Conservation (phyloP, 2,329 filamentous ascomycete genomes). For the Plenodomus tracheiphilus region DNA sequence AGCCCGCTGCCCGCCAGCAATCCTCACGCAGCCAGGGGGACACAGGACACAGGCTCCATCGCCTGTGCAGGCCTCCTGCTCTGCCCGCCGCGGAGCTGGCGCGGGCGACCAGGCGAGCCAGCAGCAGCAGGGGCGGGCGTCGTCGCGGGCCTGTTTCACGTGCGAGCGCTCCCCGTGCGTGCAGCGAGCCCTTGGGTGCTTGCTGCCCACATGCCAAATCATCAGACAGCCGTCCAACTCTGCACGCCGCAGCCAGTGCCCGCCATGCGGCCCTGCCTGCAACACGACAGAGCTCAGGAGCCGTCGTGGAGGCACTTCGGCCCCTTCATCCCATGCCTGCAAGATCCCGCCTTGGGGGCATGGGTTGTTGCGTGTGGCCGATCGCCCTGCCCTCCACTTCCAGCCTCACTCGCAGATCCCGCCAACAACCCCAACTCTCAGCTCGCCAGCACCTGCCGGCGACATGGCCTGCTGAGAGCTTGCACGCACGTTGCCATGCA, state of each 20-base stretch:
- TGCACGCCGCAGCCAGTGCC: slow-evolving; percentile 24
- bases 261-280: no score
- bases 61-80: no score
- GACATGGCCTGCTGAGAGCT: no score
- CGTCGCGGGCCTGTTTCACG: slow-evolving; percentile 44
- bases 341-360: slow-evolving; percentile 25
- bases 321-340: slow-evolving; percentile 34
- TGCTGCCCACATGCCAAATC: slow-evolving; percentile 36
- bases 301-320: slow-evolving; percentile 37
- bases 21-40: no score
- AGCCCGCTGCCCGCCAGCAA: slow-evolving; percentile 5
- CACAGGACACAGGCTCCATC: no score
- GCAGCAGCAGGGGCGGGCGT: slow-evolving; percentile 13
- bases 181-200: slow-evolving; percentile 1
- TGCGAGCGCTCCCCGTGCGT: slow-evolving; percentile 9
- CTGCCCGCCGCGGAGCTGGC: no score
- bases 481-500: no score
- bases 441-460: not conserved
- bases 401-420: slow-evolving; percentile 45
- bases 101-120: slow-evolving; percentile 19
- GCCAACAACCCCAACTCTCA: slow-evolving; percentile 5
- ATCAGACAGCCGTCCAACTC: slow-evolving; percentile 37
- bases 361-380: slow-evolving; percentile 28
- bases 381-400: slow-evolving; percentile 30
- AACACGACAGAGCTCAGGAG: slow-evolving; percentile 23